These are phyloP conservation scores for Rhizophlyctis rosea DNA, from an alignment of 192 early-diverging fungal genomes.

Conservation along the genomic window DNA sequence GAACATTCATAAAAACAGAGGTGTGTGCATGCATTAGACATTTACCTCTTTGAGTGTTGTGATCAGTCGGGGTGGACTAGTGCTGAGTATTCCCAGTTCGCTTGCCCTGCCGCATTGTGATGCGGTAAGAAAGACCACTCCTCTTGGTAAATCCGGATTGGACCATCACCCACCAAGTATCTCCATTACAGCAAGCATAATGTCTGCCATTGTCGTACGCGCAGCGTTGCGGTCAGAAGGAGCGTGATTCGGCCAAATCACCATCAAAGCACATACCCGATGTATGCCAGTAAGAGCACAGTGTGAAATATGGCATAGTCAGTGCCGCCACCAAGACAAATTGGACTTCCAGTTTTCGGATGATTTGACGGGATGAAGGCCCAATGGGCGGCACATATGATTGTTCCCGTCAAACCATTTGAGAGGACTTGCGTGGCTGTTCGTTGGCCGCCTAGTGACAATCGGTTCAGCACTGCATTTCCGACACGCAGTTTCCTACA, in stretches of 20 bases:
- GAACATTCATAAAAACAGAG: not conserved
- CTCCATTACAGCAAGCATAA: slow-evolving; percentile 66
- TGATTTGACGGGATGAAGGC: no score
- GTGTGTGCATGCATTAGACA: not conserved
- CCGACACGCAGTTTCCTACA: not conserved
- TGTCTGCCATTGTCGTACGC: slow-evolving; percentile 23
- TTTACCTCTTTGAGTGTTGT: slow-evolving; percentile 57
- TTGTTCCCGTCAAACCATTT: slow-evolving; percentile 45
- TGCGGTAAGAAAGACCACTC: no score
- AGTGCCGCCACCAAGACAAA: not conserved
- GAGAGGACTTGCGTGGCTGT: slow-evolving; percentile 58
- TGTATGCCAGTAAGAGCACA: slow-evolving; percentile 49
- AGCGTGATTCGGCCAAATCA: not conserved
- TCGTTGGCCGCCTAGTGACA: slow-evolving; percentile 47
- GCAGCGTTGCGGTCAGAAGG: not conserved
- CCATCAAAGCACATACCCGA: slow-evolving; percentile 38
- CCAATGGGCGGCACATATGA: slow-evolving; percentile 26
- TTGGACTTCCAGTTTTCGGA: not conserved
- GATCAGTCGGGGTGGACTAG: slow-evolving; percentile 72
- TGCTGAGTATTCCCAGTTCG: slow-evolving; percentile 82
- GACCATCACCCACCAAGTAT: no score
- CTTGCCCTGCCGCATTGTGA: no score
- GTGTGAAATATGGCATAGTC: slow-evolving; percentile 29
- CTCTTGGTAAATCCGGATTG: no score
- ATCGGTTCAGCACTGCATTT: not conserved